A percentile compares a stretch with the other conserved stretches of the same genome.
Conservation (phyloP, 441 rosid genomes). For the Hypseocharis bilobata region DNA sequence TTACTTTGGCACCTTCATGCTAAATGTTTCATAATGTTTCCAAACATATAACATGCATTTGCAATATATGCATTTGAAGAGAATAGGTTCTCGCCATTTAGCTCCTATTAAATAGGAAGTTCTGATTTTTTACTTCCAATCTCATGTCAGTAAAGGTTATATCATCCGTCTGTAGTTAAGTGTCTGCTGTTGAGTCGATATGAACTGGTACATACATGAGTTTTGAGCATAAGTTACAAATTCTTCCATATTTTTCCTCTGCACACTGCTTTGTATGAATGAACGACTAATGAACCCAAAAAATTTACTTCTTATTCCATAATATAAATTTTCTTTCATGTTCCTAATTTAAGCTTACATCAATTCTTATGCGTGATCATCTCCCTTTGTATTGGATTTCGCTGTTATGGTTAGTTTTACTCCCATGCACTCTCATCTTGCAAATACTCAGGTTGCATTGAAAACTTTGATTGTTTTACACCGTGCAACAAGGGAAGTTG, state of each 20-base stretch:
- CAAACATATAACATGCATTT: neutral
- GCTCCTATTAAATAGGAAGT: neutral
- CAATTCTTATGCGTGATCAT: neutral
- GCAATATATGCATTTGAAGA: neutral
- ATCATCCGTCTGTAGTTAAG: neutral
- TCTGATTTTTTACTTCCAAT: neutral
- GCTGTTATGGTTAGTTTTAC: neutral
- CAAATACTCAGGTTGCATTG: conserved; percentile 37
- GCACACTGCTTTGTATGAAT: neutral
- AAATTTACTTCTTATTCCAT: neutral
- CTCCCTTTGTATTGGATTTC: neutral
- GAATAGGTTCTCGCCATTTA: too few relatives aligned
- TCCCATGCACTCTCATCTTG: conserved; percentile 6
- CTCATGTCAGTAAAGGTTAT: neutral
- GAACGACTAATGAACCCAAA: neutral
- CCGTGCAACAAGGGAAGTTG: conserved; percentile 35
- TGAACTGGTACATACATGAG: neutral
- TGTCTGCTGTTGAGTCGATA: neutral
- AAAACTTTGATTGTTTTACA: conserved; percentile 38
- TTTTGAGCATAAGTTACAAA: neutral
- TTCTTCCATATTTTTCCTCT: neutral
- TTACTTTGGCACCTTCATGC: neutral
- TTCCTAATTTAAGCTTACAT: neutral
- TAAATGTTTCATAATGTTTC: neutral
- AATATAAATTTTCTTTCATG: neutral